Conservation (phyloP, 306 rosid species). For the Fragaria nilgerrensis region DNA sequence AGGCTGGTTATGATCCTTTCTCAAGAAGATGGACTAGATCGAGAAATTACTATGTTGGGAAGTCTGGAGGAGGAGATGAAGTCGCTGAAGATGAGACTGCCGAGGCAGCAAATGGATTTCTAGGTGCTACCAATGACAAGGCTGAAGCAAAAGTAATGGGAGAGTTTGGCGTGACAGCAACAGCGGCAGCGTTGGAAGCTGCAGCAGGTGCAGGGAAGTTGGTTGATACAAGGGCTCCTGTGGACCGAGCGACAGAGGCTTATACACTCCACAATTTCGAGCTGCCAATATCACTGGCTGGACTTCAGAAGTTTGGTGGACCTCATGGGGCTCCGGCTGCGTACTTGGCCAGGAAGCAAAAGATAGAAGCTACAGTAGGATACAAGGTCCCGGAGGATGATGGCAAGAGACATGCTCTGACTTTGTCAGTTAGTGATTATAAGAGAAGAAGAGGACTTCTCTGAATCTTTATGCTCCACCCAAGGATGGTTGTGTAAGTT, state of each 20-base stretch:
- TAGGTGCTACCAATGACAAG: not conserved
- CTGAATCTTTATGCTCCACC: slow-evolving; percentile 21
- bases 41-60: slow-evolving; percentile 43
- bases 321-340: slow-evolving; percentile 42
- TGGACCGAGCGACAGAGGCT: slow-evolving; percentile 46
- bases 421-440: slow-evolving; percentile 56
- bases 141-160: not conserved
- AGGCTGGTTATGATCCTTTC: slow-evolving; percentile 62
- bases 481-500: not conserved
- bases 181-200: slow-evolving; percentile 45
- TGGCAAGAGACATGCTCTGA: slow-evolving; percentile 42
- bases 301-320: slow-evolving; percentile 46
- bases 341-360: slow-evolving; percentile 55
- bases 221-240: slow-evolving; percentile 54
- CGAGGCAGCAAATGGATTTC: slow-evolving; percentile 23
- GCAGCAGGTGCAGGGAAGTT: slow-evolving; percentile 64
- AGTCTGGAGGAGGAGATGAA: slow-evolving; percentile 27
- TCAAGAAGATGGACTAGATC: slow-evolving; percentile 75
- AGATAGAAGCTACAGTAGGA: slow-evolving; percentile 58
- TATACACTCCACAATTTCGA: slow-evolving; percentile 50
- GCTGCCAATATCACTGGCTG: slow-evolving; percentile 47
- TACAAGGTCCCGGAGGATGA: slow-evolving; percentile 41
- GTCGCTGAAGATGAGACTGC: slow-evolving; percentile 24
- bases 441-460: slow-evolving; percentile 69
- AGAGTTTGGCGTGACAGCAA: slow-evolving; percentile 31